Evolutionary conservation across 192 early-diverging fungal genomes (phyloP).

Genomic region (Lunasporangiospora selenospora): DNA sequence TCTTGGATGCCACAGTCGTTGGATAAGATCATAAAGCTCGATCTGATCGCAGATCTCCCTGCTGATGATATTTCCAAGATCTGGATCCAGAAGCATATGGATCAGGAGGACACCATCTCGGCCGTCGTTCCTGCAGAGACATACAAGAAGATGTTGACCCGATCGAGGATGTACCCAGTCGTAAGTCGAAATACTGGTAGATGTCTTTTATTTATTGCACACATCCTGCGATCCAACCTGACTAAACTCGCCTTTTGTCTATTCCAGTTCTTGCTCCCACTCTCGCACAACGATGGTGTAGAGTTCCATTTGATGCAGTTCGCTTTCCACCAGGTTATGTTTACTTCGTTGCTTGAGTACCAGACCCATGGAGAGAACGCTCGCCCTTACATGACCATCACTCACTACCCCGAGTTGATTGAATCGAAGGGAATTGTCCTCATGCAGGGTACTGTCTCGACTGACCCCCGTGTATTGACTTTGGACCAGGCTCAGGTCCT

Average conservation of each 20-base stretch:
- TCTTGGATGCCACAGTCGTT: conserved; percentile 42
- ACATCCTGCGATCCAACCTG: neutral
- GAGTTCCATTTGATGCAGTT: conserved; percentile 92
- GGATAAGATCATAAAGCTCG: conserved; percentile 62
- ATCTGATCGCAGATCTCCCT: conserved; percentile 50
- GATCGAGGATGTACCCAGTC: conserved; percentile 63
- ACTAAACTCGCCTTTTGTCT: neutral
- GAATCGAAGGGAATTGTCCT: conserved; percentile 86
- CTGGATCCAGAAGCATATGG: conserved; percentile 80
- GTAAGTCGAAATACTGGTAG: conserved; percentile 31
- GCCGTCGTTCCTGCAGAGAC: conserved; percentile 68
- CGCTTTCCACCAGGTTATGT: conserved; percentile 83
- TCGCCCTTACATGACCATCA: conserved; percentile 82
- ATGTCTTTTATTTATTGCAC: neutral
- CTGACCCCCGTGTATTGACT: conserved; percentile 59
- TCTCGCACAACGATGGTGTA: conserved; percentile 79
- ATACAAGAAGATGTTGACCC: conserved; percentile 62
- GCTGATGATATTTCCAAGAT: conserved; percentile 60
- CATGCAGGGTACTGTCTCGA: conserved; percentile 83
- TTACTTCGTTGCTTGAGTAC: conserved; percentile 90
- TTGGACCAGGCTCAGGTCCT: conserved; percentile 78
- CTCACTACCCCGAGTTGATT: conserved; percentile 86
- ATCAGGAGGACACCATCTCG: conserved; percentile 59
- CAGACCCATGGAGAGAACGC: conserved; percentile 82
- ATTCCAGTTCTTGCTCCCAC: conserved; percentile 81